Base-by-base conservation (phyloP, 139 green algal genomes). In the Chlorella sp. region DNA sequence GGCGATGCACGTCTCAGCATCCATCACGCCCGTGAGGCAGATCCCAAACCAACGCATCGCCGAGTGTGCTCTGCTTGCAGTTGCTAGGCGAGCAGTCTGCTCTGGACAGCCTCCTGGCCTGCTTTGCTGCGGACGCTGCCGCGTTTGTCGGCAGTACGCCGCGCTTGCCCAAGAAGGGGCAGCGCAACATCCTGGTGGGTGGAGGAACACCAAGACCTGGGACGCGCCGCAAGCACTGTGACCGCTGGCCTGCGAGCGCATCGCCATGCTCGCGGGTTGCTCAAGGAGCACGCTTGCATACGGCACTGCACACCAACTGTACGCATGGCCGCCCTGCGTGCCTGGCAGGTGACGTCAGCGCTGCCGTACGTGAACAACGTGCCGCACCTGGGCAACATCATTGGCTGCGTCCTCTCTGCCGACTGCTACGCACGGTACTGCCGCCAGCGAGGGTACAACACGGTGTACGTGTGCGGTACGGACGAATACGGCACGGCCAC, bases 351-450 rank as follows among this genome's bases (percentile, higher is more conserved):
- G 81, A 99, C 95, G 2, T 92, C 80, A 34, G 95, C 95, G 3
- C 87, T 99, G 75, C 95, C 95, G 0, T 99, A 99, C 73, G 95
- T 99, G n/a, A 99, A 99, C 86, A 99, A 99, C 78, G 93, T 98
- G 68, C 95, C 95, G 0, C 95, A 99, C 77, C 86, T 99, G 62
- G 95, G 95, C 65, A 99, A 99, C 90, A 98, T 99, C 83, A 97
- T 99, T 55, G 95, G 94, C 35, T 97, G 93, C 75, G 94, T 98
- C 55, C 83, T 98, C n/a, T 92, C 80, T 30, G 94, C 94, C 0
- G 94, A 98, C 75, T 88, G 88, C 68, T 98, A 96, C 74, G 91
- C 94, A 2, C 85, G 94, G n/a, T 98, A 88, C 84, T 94, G 88
- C 74, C 86, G 94, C 24, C 71, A 84, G 5, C 80, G 94, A 0